Percentiles rank a stretch among this genome's conserved stretches.
These are phyloP conservation scores for Toxicodendron radicans DNA, from an alignment of 345 rosid genomes.

Conservation along the genomic window DNA sequence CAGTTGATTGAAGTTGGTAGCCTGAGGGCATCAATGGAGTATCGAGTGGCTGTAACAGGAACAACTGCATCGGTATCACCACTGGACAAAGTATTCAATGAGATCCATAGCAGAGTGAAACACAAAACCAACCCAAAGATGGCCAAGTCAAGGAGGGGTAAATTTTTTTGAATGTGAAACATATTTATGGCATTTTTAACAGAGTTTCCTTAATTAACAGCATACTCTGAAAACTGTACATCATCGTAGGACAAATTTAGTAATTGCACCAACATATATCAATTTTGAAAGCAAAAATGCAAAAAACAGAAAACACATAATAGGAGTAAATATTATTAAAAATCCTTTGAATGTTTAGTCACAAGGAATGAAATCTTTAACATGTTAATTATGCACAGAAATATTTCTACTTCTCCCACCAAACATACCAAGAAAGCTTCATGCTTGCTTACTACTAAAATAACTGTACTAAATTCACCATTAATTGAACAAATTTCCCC, in stretches of 20 bases:
- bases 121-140: neutral
- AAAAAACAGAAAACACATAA: neutral
- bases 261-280: neutral
- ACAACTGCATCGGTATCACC: slow-evolving; percentile 94
- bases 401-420: neutral
- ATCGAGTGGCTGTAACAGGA: slow-evolving; percentile 87
- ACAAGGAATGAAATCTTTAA: neutral
- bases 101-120: slow-evolving; percentile 13
- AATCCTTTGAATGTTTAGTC: neutral
- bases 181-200: neutral
- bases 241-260: neutral
- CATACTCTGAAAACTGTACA: neutral
- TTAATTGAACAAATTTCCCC: neutral
- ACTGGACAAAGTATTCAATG: slow-evolving; percentile 44
- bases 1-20: slow-evolving; percentile 68
- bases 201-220: neutral
- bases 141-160: too few relatives aligned
- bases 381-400: neutral
- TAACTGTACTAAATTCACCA: neutral
- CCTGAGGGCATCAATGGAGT: slow-evolving; percentile 80
- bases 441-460: neutral
- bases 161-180: neutral
- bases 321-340: neutral
- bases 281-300: neutral
- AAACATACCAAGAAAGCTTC: neutral